These are phyloP conservation scores for carrot (Daucus carota) DNA, from an alignment of 129 eudicot genomes.

Conservation along the genomic window DNA sequence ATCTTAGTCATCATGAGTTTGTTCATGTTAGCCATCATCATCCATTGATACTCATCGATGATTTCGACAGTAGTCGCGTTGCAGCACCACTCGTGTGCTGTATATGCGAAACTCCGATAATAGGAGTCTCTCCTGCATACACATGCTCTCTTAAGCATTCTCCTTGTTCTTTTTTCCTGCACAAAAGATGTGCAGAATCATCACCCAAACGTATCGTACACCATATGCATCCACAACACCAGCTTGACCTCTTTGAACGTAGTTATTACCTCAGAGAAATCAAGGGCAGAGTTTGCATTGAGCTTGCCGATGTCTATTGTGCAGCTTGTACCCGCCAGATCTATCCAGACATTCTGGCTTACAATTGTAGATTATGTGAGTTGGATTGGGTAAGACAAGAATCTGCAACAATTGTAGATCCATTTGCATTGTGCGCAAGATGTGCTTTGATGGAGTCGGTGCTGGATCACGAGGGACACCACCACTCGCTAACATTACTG, in stretches of 20 bases:
- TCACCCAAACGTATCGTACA: background rate
- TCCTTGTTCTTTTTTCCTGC: background rate
- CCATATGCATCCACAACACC: background rate
- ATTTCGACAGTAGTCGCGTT: background rate
- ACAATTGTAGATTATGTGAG: background rate
- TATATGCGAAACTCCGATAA: background rate
- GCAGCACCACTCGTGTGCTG: background rate
- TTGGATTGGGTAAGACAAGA: too few species aligned
- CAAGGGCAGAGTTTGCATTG: too few species aligned
- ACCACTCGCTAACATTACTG: background rate
- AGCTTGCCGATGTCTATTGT: too few species aligned
- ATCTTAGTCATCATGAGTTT: too few species aligned
- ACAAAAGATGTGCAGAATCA: background rate
- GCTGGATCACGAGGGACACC: constrained; percentile 10
- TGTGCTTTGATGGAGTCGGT: background rate
- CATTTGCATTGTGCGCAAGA: background rate
- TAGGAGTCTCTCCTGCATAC: background rate
- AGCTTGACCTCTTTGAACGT: background rate
- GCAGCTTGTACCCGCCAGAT: background rate
- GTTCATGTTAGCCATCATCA: background rate
- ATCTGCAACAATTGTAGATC: too few species aligned
- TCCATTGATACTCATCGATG: background rate
- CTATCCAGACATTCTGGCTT: background rate
- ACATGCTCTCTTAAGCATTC: background rate
- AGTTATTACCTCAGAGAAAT: too few species aligned